Evolutionary conservation across 208 protist species (phyloP).

Genomic region (Trypanosoma caninum): DNA sequence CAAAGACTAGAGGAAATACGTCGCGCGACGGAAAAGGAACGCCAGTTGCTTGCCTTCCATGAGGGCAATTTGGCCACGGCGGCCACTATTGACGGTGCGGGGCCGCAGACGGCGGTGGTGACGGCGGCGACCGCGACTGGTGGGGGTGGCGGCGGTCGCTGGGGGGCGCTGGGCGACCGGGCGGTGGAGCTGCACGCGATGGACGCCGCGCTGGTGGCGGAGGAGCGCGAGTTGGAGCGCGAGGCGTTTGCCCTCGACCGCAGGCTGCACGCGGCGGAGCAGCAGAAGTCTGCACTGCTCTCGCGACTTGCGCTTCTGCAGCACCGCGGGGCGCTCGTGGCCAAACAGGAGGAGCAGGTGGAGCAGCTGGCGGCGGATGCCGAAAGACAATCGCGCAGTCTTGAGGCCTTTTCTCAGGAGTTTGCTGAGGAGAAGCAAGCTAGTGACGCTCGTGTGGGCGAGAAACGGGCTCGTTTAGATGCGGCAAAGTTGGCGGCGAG

Average conservation of each 20-base stretch:
- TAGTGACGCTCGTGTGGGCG: not conserved
- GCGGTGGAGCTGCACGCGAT: slow-evolving; percentile 19
- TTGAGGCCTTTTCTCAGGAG: slow-evolving; percentile 10
- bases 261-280: slow-evolving; percentile 11
- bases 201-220: slow-evolving; percentile 11
- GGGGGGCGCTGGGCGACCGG: slow-evolving; percentile 3
- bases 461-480: slow-evolving; percentile 2
- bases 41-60: slow-evolving; percentile 9
- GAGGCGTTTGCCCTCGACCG: slow-evolving; percentile 7
- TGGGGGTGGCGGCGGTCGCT: not conserved
- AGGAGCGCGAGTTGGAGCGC: slow-evolving; percentile 11
- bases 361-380: not conserved
- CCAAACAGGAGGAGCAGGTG: slow-evolving; percentile 18
- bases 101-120: too few species aligned
- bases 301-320: slow-evolving; percentile 18
- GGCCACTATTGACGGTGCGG: too few species aligned
- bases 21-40: slow-evolving; percentile 19
- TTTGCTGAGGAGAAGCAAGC: slow-evolving; percentile 9
- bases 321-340: slow-evolving; percentile 11
- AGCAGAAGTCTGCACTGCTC: slow-evolving; percentile 18
- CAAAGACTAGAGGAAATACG: slow-evolving; percentile 21
- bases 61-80: slow-evolving; percentile 1
- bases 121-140: too few species aligned
- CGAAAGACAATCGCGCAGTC: not conserved
- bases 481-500: slow-evolving; percentile 1